Base-by-base conservation (phyloP, 148 eudicot genomes). In the Chenopodium quinoa region DNA sequence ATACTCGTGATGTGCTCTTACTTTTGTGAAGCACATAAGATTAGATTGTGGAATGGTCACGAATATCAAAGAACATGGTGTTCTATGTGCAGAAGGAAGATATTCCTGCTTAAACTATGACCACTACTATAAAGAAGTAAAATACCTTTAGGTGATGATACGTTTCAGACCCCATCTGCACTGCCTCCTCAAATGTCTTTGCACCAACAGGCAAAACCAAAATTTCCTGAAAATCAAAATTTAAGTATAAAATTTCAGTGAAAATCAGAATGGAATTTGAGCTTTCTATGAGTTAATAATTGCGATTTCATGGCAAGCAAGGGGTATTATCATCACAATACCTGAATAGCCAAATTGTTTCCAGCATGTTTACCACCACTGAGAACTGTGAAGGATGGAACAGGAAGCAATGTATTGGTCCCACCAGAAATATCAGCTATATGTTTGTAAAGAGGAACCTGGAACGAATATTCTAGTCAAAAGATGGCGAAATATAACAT, bases 361-460 rank as follows among this genome's bases (percentile, higher is more conserved):
- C 97, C 97, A 80, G 94, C 95, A 85, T 90, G 91, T 83, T 93
- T 93, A 73, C 99, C 99, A 73, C 99, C 99, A 83, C 92, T 92
- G 70, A 96, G 89, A 82, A 96, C 84, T 76, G 93, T 91, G 86
- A 93, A 96, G 58, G 88, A 90, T 73, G 99, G 99, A 79, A 93
- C 93, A 79, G 99, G 99, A 89, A 96, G 93, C 81, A 85, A 37
- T 56, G 82, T 76, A 82, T 76, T 88, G 75, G 89, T 87, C 84
- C 79, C 89, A 63, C 99, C 98, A 86, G 98, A 91, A 77, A 96
- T 88, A 82, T 96, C 99, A 82, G 98, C 95, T 68, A 96, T 90
- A 83, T 96, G 98, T 76, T 90, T 93, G 91, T 91, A 93, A 64
- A 96, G 93, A 46, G 99, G 89, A 83, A 96, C 93, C 99, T 93